Evolutionary conservation across 345 rosid species (phyloP).

Genomic region (Cardamine chenopodiifolia): DNA sequence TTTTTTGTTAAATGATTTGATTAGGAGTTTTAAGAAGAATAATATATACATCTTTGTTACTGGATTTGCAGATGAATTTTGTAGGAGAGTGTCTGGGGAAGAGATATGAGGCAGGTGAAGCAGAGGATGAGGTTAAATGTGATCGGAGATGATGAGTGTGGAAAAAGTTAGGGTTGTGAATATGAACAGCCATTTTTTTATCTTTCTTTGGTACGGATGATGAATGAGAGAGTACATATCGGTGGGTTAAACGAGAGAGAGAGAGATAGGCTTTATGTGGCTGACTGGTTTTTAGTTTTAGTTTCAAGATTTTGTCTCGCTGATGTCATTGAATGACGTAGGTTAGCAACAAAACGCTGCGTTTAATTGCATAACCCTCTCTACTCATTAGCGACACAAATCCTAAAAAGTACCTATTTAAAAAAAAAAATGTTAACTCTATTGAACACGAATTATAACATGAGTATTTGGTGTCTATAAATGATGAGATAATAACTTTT

Average conservation of each 20-base stretch:
- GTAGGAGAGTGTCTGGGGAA: conserved; percentile 18
- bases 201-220: conserved; percentile 17
- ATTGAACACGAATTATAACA: too few relatives aligned
- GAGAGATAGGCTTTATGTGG: conserved; percentile 28
- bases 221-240: conserved; percentile 16
- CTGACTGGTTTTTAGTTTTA: conserved; percentile 2
- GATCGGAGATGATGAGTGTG: conserved; percentile 40
- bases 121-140: conserved; percentile 23
- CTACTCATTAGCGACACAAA: too few relatives aligned
- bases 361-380: neutral
- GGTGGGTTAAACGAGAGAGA: conserved; percentile 29
- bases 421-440: too few relatives aligned
- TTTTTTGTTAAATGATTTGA: neutral
- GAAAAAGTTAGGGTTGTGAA: conserved; percentile 41
- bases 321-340: neutral
- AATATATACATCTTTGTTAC: conserved; percentile 57
- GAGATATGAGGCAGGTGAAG: conserved; percentile 27
- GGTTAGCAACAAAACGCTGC: neutral
- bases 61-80: conserved; percentile 55
- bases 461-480: too few relatives aligned
- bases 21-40: neutral
- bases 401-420: too few relatives aligned
- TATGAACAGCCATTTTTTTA: conserved; percentile 39
- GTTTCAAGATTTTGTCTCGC: neutral
- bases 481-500: too few relatives aligned